Evolutionary conservation across 345 rosid genomes (phyloP).

Genomic region (Eucalyptus sideroxylon): DNA sequence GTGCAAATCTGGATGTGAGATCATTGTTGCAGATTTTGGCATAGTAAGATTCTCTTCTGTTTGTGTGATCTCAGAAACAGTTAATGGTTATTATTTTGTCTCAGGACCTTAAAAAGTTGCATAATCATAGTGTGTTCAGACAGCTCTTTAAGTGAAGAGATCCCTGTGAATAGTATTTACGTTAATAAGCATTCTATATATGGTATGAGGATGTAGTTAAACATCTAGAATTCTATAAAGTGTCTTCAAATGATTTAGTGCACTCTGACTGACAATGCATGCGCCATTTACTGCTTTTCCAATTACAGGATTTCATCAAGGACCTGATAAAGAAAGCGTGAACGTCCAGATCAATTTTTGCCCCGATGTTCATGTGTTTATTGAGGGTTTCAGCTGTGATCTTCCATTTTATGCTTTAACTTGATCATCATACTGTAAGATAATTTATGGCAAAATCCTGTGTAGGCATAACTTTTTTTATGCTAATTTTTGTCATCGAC

Average conservation of each 20-base stretch:
- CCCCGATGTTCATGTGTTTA: background rate
- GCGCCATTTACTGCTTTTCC: background rate
- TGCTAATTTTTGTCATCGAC: background rate
- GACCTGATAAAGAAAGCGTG: background rate
- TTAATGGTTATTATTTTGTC: background rate
- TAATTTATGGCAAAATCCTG: background rate
- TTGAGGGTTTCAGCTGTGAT: background rate
- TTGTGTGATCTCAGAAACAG: background rate
- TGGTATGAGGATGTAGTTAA: background rate
- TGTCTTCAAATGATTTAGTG: background rate
- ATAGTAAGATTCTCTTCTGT: background rate
- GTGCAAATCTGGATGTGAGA: background rate
- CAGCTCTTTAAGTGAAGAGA: background rate
- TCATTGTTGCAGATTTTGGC: background rate
- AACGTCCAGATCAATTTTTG: background rate
- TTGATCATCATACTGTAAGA: background rate
- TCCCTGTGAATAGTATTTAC: background rate
- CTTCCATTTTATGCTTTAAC: background rate
- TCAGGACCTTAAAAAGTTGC: background rate
- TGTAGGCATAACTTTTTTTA: background rate
- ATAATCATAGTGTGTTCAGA: background rate
- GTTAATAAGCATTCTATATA: background rate
- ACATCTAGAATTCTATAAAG: background rate
- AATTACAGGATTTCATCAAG: background rate
- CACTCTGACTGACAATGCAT: background rate